phyloP scores from a whole-genome alignment of 208 protist species.

The Tritrichomonas musculus region DNA sequence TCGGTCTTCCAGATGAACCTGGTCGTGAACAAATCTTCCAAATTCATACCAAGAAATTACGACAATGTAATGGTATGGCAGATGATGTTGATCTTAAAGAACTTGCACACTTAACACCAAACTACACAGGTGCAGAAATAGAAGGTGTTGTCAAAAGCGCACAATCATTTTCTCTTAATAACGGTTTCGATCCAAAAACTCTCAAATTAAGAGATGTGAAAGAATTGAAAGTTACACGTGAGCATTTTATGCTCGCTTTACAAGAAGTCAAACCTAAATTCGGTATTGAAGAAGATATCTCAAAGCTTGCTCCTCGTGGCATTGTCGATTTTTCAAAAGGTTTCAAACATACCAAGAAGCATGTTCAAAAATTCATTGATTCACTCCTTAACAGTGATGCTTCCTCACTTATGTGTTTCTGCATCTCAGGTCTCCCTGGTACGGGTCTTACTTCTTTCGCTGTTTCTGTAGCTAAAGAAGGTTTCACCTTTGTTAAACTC shows the following conservation, averaged over 20 bases:
- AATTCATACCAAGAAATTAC: conserved; percentile 91
- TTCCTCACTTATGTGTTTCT: conserved; percentile 62
- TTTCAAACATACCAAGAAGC: conserved; percentile 60
- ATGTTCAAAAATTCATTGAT: conserved; percentile 59
- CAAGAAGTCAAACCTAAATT: conserved; percentile 84
- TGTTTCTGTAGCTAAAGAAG: conserved; percentile 68
- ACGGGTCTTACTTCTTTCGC: conserved; percentile 88
- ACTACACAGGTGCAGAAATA: conserved; percentile 77
- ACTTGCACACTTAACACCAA: conserved; percentile 84
- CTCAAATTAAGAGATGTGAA: background rate
- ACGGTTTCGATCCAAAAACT: conserved; percentile 34
- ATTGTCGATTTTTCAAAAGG: conserved; percentile 77
- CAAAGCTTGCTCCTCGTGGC: conserved; percentile 68
- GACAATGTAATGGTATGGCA: conserved; percentile 60
- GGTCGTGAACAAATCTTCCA: conserved; percentile 93
- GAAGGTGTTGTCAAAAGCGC: conserved; percentile 68
- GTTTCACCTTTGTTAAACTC: conserved; percentile 91
- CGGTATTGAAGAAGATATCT: conserved; percentile 74
- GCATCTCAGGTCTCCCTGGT: background rate
- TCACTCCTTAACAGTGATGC: conserved; percentile 61
- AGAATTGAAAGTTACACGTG: conserved; percentile 42
- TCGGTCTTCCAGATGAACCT: conserved; percentile 86
- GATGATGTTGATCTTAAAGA: conserved; percentile 76
- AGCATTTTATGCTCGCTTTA: conserved; percentile 67
- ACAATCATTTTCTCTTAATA: conserved; percentile 50